Percentiles rank a stretch among this genome's conserved stretches.
These are phyloP conservation scores for Lentinula lateritia DNA, from an alignment of 768 basidiomycete genomes.

Conservation along the genomic window DNA sequence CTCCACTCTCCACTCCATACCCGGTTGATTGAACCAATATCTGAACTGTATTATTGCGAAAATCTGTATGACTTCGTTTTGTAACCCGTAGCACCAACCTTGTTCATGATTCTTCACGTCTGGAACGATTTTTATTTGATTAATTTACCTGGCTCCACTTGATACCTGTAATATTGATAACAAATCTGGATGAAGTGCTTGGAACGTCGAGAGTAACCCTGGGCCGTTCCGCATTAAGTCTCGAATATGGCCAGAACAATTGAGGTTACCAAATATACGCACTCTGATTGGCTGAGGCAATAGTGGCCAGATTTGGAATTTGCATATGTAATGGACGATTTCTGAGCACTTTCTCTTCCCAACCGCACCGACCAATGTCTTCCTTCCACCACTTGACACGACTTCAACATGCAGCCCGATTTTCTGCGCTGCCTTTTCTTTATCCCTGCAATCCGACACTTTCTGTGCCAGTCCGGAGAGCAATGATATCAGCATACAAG, in stretches of 20 bases:
- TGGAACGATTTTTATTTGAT: not conserved
- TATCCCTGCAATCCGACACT: slow-evolving; percentile 26
- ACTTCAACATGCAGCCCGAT: slow-evolving; percentile 25
- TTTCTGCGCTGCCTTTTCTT: slow-evolving; percentile 24
- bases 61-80: not conserved
- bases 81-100: not conserved
- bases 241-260: not conserved
- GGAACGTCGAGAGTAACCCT: not conserved
- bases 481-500: slow-evolving; percentile 65
- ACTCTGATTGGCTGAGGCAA: slow-evolving; percentile 4
- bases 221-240: not conserved
- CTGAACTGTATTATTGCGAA: not conserved
- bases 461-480: slow-evolving; percentile 40
- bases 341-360: not conserved
- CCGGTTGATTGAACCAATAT: not conserved
- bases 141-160: not conserved
- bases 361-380: slow-evolving; percentile 9
- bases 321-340: not conserved
- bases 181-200: not conserved
- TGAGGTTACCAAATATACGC: not conserved
- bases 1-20: not conserved
- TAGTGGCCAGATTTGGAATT: not conserved
- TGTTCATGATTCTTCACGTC: not conserved
- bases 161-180: not conserved
- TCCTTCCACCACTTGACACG: slow-evolving; percentile 23